phyloP scores from a whole-genome alignment of 805 yeast species.

The Zygotorulaspora sp. region DNA sequence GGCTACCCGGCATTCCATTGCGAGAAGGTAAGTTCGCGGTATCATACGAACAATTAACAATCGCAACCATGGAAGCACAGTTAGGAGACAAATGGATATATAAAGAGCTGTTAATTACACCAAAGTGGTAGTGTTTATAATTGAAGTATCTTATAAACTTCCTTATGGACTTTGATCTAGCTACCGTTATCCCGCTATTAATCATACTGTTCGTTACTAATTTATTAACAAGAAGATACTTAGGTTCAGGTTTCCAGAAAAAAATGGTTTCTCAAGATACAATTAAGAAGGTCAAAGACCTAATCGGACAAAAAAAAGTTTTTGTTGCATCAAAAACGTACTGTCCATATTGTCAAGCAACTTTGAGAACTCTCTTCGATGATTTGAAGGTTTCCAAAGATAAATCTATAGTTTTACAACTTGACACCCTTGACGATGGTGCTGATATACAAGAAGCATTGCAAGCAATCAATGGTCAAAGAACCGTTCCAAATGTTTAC shows the following conservation, averaged over 20 bases:
- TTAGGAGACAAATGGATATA: background rate
- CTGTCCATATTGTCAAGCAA: constrained; percentile 60
- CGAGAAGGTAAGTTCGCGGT: background rate
- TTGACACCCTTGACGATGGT: constrained; percentile 63
- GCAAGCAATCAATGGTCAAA: constrained; percentile 74
- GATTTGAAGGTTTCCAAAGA: constrained; percentile 43
- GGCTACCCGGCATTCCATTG: background rate
- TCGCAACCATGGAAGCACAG: background rate
- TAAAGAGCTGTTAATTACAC: background rate
- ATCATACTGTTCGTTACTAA: constrained; percentile 13
- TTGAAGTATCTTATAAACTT: too few species aligned
- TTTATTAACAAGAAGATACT: constrained; percentile 14
- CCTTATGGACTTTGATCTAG: constrained; percentile 10
- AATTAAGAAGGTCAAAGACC: constrained; percentile 51
- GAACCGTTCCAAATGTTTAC: constrained; percentile 89
- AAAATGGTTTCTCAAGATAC: constrained; percentile 58
- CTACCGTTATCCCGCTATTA: constrained; percentile 9
- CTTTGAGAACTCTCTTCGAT: constrained; percentile 39
- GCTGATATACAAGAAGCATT: constrained; percentile 76
- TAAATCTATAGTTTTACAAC: constrained; percentile 38
- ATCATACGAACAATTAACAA: too few species aligned
- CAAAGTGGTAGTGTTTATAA: too few species aligned
- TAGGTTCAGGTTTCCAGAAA: constrained; percentile 12
- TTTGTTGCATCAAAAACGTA: constrained; percentile 80
- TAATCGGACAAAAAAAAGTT: constrained; percentile 61